Evolutionary conservation across 495 filamentous ascomycete species (phyloP).

Genomic region (Lasiosphaeria miniovina): DNA sequence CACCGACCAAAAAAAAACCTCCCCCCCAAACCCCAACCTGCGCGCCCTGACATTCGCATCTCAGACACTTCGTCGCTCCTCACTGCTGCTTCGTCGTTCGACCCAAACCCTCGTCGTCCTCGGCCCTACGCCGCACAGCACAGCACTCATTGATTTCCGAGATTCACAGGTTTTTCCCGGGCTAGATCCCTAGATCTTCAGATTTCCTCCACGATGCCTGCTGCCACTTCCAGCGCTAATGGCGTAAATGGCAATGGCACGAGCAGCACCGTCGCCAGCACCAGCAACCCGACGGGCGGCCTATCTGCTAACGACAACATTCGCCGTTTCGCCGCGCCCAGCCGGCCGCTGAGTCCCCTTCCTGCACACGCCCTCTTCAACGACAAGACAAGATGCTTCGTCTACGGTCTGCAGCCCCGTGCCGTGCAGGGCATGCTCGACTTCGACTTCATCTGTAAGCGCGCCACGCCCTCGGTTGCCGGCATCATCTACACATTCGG

Average conservation of each 20-base stretch:
- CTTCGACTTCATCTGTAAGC: slow-evolving; percentile 99
- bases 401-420: slow-evolving; percentile 96
- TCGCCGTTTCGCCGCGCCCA: slow-evolving; percentile 89
- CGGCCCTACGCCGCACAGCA: too few relatives aligned
- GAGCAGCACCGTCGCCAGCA: background rate
- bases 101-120: too few relatives aligned
- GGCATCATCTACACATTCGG: slow-evolving; percentile 99
- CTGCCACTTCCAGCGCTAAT: slow-evolving; percentile 38
- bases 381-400: slow-evolving; percentile 99
- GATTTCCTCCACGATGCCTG: slow-evolving; percentile 39
- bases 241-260: slow-evolving; percentile 36
- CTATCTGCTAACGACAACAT: slow-evolving; percentile 96
- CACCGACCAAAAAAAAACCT: slow-evolving; percentile 32
- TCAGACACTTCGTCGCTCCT: slow-evolving; percentile 11
- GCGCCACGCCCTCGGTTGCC: slow-evolving; percentile 89
- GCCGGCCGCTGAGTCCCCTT: slow-evolving; percentile 83
- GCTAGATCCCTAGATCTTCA: background rate
- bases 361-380: slow-evolving; percentile 88
- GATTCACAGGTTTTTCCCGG: background rate
- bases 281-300: slow-evolving; percentile 31
- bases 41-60: slow-evolving; percentile 14
- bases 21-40: slow-evolving; percentile 20
- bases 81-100: too few relatives aligned
- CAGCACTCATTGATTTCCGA: too few relatives aligned
- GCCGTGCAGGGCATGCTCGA: slow-evolving; percentile 99